These are phyloP conservation scores for Eucalyptus marginata DNA, from an alignment of 345 rosid species.

Conservation along the genomic window DNA sequence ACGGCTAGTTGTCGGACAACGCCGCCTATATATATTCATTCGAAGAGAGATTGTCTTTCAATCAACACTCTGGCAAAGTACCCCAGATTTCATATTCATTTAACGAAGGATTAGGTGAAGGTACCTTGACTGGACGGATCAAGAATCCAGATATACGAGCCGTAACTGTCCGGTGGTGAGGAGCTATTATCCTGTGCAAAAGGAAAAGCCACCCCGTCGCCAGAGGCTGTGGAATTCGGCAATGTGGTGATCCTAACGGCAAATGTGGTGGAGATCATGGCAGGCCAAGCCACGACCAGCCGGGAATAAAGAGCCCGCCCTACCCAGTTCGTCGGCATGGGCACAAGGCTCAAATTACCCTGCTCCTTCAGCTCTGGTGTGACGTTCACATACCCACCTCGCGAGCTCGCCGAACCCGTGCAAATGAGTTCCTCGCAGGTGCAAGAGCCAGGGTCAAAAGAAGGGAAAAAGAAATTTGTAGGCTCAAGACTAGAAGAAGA, in stretches of 20 bases:
- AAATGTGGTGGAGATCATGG: conserved; percentile 14
- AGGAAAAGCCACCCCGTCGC: conserved; percentile 23
- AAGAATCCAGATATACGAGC: conserved; percentile 19
- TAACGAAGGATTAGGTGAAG: neutral
- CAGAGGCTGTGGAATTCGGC: neutral
- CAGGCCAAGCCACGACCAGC: conserved; percentile 15
- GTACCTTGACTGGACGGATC: conserved; percentile 12
- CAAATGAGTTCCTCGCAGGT: conserved; percentile 5
- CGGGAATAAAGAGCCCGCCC: conserved; percentile 14
- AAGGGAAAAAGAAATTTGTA: neutral
- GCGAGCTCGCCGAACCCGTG: conserved; percentile 1
- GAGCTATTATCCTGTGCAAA: conserved; percentile 5
- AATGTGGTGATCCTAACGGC: conserved; percentile 13
- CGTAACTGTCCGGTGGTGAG: conserved; percentile 9
- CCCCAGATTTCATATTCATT: neutral
- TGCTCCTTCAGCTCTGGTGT: neutral
- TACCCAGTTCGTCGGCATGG: neutral
- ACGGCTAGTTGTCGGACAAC: conserved; percentile 8
- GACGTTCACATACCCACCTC: conserved; percentile 8
- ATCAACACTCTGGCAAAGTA: neutral
- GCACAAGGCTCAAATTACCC: neutral
- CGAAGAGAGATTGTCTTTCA: neutral
- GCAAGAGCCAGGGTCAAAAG: conserved; percentile 6
- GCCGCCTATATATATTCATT: neutral
- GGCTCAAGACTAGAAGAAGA: neutral